A percentile compares a stretch with the other conserved stretches of the same genome.
Evolutionary conservation across 805 yeast species (phyloP).

Genomic region (Candida cerambycidarum): DNA sequence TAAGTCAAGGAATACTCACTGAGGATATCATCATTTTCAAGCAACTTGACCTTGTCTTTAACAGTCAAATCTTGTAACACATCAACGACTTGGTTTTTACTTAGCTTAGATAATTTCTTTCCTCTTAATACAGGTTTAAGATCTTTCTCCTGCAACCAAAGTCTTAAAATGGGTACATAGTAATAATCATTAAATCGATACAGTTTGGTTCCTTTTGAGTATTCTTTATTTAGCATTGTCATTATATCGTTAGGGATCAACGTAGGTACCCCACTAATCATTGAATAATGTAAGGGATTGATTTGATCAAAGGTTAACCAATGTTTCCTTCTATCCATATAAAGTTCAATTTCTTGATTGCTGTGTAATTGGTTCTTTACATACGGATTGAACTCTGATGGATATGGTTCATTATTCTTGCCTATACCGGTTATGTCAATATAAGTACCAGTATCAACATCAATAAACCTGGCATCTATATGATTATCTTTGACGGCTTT

Average conservation of each 20-base stretch:
- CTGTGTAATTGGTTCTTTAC: constrained; percentile 19
- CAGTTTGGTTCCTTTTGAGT: constrained; percentile 23
- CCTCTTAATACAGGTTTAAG: constrained; percentile 14
- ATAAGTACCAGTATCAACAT: constrained; percentile 56
- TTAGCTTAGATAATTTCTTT: constrained; percentile 12
- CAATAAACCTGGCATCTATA: constrained; percentile 53
- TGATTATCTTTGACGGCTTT: constrained; percentile 23
- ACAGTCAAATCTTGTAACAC: constrained; percentile 16
- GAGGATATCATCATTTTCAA: constrained; percentile 23
- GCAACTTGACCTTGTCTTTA: constrained; percentile 23
- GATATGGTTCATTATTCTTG: constrained; percentile 19
- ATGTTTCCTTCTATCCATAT: constrained; percentile 35
- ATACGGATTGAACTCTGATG: constrained; percentile 17
- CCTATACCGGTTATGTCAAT: constrained; percentile 54
- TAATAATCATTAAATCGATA: constrained; percentile 21
- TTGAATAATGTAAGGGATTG: constrained; percentile 52
- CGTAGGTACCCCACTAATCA: constrained; percentile 53
- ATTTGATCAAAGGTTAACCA: constrained; percentile 36
- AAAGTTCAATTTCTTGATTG: constrained; percentile 19
- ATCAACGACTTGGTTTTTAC: constrained; percentile 13
- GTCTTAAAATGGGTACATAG: constrained; percentile 24
- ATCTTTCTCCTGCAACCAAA: constrained; percentile 21
- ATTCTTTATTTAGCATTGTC: constrained; percentile 28
- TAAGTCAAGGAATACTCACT: constrained; percentile 28
- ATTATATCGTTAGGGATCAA: constrained; percentile 28